Percentiles rank a stretch among this genome's conserved stretches.
Conservation (phyloP, 192 early-diverging fungal species). For the Geranomyces michiganensis region DNA sequence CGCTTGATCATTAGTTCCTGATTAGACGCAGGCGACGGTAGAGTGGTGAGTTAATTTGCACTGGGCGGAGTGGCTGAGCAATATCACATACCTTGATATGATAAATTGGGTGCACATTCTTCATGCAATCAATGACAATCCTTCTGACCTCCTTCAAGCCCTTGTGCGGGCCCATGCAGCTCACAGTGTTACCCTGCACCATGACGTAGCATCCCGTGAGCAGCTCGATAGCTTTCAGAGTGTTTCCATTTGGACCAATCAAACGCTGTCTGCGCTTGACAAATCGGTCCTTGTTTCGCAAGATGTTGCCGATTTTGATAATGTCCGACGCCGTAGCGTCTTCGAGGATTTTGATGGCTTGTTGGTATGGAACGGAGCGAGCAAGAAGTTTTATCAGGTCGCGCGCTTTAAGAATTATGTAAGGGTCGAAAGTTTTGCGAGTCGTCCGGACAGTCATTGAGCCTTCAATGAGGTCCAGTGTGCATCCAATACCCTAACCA, state of each 20-base stretch:
- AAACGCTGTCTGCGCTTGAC: conserved; percentile 94
- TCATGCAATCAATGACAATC: conserved; percentile 96
- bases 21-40: conserved; percentile 1
- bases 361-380: conserved; percentile 89
- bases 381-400: conserved; percentile 95
- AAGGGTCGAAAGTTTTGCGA: conserved; percentile 93
- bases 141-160: conserved; percentile 85
- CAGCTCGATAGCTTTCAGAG: conserved; percentile 94
- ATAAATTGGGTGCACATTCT: conserved; percentile 98
- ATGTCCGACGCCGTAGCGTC: conserved; percentile 92
- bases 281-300: conserved; percentile 96
- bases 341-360: conserved; percentile 90
- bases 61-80: neutral
- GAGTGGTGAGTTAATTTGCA: neutral
- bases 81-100: conserved; percentile 79
- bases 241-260: conserved; percentile 94
- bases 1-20: conserved; percentile 98
- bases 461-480: conserved; percentile 94
- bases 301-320: conserved; percentile 95
- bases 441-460: conserved; percentile 98
- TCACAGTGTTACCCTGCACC: conserved; percentile 98
- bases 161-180: conserved; percentile 88
- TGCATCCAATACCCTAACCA: conserved; percentile 80
- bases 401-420: conserved; percentile 89
- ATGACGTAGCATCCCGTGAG: conserved; percentile 94